A percentile compares a stretch with the other conserved stretches of the same genome.
phyloP scores from a whole-genome alignment of 2,329 filamentous ascomycete genomes.

The Colletotrichum eleusines region DNA sequence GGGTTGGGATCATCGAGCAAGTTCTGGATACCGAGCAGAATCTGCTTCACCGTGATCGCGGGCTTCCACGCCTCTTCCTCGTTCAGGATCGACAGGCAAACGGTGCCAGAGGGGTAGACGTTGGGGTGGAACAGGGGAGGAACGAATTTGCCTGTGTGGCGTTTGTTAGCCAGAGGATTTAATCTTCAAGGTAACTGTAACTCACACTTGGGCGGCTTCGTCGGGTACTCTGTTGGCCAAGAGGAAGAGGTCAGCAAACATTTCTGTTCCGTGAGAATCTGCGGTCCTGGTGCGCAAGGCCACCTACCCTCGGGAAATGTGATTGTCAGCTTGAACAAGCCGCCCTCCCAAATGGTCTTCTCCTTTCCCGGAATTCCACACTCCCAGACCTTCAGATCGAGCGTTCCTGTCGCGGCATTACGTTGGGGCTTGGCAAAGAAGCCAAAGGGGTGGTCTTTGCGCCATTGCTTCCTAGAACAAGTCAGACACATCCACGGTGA shows the following conservation, averaged over 20 bases:
- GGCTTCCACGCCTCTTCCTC: constrained; percentile 99
- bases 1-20: constrained; percentile 97
- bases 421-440: constrained; percentile 94
- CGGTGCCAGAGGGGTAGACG: constrained; percentile 97
- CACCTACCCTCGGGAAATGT: constrained; percentile 89
- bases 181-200: constrained; percentile 41
- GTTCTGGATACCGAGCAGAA: constrained; percentile 94
- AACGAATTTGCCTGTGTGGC: constrained; percentile 84
- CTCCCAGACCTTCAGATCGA: constrained; percentile 96
- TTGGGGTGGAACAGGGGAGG: constrained; percentile 98
- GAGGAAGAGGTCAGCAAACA: constrained; percentile 43
- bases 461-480: constrained; percentile 87
- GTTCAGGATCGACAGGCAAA: constrained; percentile 96
- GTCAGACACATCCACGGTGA: constrained; percentile 43
- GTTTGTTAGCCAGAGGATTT: constrained; percentile 25
- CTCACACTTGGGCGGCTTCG: constrained; percentile 98
- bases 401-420: constrained; percentile 76
- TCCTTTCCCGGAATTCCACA: constrained; percentile 96
- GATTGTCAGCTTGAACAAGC: constrained; percentile 93
- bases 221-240: constrained; percentile 83
- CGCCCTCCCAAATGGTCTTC: constrained; percentile 98
- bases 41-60: constrained; percentile 98
- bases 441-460: constrained; percentile 95
- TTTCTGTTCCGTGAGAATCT: background rate
- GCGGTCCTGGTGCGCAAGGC: background rate